A percentile compares a stretch with the other conserved stretches of the same genome.
phyloP scores from a whole-genome alignment of 2,329 filamentous ascomycete species.

The Fusarium chaquense region DNA sequence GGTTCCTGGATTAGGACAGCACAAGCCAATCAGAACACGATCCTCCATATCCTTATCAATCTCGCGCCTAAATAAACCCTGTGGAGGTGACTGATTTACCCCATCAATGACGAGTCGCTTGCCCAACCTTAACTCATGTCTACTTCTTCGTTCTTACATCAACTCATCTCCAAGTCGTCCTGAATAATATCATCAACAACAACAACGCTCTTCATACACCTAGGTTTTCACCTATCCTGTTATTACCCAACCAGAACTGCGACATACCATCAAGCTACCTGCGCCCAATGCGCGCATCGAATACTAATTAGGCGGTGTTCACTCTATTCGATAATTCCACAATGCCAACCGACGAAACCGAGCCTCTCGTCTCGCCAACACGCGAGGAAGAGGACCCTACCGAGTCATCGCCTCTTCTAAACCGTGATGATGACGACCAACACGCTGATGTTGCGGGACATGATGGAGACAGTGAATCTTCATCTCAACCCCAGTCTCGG shows the following conservation, averaged over 20 bases:
- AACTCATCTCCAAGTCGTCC: constrained; percentile 16
- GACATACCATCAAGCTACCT: not conserved
- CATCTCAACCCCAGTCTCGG: constrained; percentile 12
- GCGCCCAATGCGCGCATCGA: constrained; percentile 29
- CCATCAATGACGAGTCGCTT: constrained; percentile 49
- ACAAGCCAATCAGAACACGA: constrained; percentile 37
- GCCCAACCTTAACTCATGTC: constrained; percentile 31
- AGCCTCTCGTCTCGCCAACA: constrained; percentile 58
- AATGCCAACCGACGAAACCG: constrained; percentile 61
- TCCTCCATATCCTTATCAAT: constrained; percentile 44
- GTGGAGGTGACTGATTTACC: constrained; percentile 32
- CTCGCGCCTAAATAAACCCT: constrained; percentile 32
- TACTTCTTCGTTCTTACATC: constrained; percentile 21
- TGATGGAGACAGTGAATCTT: constrained; percentile 43
- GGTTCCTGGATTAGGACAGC: constrained; percentile 40
- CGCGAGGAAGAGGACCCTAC: constrained; percentile 46
- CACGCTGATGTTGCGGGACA: constrained; percentile 48
- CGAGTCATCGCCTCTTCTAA: constrained; percentile 67
- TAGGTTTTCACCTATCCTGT: not conserved
- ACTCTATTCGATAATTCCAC: constrained; percentile 42
- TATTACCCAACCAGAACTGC: not conserved
- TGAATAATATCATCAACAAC: constrained; percentile 39
- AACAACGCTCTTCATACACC: not conserved
- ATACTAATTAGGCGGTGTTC: constrained; percentile 41
- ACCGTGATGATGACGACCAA: constrained; percentile 54